Conservation (phyloP, 2,329 filamentous ascomycete genomes). For the Colletotrichum cereale region DNA sequence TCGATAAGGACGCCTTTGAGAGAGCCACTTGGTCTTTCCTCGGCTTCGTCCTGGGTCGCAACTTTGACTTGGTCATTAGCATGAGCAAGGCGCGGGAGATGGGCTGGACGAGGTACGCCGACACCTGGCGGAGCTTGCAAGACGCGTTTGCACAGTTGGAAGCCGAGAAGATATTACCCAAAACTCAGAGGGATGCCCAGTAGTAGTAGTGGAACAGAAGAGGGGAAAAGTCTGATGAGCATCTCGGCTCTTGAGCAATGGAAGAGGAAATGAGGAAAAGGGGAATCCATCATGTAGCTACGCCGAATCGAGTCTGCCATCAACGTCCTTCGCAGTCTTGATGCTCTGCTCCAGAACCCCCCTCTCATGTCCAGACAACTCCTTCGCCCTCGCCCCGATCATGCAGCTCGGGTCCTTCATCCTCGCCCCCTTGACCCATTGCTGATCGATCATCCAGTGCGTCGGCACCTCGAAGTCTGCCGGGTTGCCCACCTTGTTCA, state of each 20-base stretch:
- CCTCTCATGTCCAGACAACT: conserved; percentile 30
- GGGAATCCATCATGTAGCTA: conserved; percentile 15
- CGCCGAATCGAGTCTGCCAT: conserved; percentile 23
- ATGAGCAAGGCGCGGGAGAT: conserved; percentile 59
- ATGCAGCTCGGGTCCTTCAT: conserved; percentile 56
- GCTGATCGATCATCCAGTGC: conserved; percentile 56
- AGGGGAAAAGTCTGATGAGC: not conserved
- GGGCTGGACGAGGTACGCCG: conserved; percentile 55
- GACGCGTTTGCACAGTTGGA: conserved; percentile 46
- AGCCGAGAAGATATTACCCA: conserved; percentile 44
- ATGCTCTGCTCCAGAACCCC: conserved; percentile 36
- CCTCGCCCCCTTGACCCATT: conserved; percentile 50
- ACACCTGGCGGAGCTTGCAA: conserved; percentile 48
- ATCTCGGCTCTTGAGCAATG: not conserved
- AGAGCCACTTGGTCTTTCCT: conserved; percentile 58
- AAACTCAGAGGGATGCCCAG: not conserved
- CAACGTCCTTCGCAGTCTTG: conserved; percentile 41
- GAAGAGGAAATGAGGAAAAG: not conserved
- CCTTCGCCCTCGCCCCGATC: conserved; percentile 41
- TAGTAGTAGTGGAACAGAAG: not conserved
- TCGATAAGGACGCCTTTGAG: conserved; percentile 53
- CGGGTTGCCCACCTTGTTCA: conserved; percentile 52
- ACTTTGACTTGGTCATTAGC: conserved; percentile 55
- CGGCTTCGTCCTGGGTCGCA: conserved; percentile 56
- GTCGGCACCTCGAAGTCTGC: conserved; percentile 51